Conservation (phyloP, 495 filamentous ascomycete species). For the Cairneyella variabilis region DNA sequence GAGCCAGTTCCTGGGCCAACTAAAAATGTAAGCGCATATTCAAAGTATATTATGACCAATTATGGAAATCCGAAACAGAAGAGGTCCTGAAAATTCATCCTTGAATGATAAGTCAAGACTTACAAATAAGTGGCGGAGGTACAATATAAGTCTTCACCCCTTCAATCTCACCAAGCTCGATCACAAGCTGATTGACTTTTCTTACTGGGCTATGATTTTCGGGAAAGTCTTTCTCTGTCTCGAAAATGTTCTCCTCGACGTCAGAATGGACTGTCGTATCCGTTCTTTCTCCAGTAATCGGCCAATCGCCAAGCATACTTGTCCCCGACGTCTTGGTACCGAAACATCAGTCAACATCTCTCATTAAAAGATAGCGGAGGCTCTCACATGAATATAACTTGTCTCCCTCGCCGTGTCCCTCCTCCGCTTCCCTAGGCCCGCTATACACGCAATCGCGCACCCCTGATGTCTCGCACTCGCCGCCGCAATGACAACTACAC, state of each 20-base stretch:
- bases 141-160: conserved; percentile 44
- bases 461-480: conserved; percentile 30
- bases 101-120: not conserved
- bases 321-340: conserved; percentile 28
- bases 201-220: conserved; percentile 11
- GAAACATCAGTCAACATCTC: not conserved
- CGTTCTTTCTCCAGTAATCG: conserved; percentile 24
- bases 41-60: not conserved
- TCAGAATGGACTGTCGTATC: conserved; percentile 15
- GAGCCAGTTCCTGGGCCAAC: conserved; percentile 38
- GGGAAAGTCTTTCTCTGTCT: conserved; percentile 1
- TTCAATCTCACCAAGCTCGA: conserved; percentile 33
- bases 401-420: conserved; percentile 26
- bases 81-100: not conserved
- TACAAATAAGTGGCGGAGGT: conserved; percentile 44
- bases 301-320: conserved; percentile 43
- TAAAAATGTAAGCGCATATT: not conserved
- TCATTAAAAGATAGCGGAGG: not conserved
- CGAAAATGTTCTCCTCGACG: conserved; percentile 10
- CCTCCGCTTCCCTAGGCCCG: conserved; percentile 34
- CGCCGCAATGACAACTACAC: conserved; percentile 35
- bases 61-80: too few relatives aligned
- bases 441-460: conserved; percentile 31
- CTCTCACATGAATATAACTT: conserved; percentile 31
- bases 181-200: conserved; percentile 25